Conservation (phyloP, 495 filamentous ascomycete species). For the Neurospora sp. region DNA sequence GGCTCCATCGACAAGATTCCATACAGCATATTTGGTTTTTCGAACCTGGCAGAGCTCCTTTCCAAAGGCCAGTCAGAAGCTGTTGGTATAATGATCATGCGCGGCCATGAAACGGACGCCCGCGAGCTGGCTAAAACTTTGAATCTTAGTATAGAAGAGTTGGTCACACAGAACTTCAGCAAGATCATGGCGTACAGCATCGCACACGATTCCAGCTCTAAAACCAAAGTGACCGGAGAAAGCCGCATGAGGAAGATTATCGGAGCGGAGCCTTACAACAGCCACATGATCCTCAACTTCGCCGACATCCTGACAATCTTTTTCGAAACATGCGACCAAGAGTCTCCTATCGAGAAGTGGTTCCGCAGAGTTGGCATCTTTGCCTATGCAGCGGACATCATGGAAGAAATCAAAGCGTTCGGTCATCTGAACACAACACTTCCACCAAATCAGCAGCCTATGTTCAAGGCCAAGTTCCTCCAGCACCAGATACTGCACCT, state of each 20-base stretch:
- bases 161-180: constrained; percentile 61
- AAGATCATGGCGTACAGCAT: constrained; percentile 79
- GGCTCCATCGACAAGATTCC: constrained; percentile 60
- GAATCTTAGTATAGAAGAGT: constrained; percentile 39
- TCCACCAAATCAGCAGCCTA: constrained; percentile 72
- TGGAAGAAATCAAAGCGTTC: constrained; percentile 55
- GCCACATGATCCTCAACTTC: constrained; percentile 56
- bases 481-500: constrained; percentile 63
- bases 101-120: constrained; percentile 54
- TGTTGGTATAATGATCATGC: constrained; percentile 76
- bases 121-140: constrained; percentile 47
- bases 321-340: constrained; percentile 65
- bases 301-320: constrained; percentile 64
- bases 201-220: constrained; percentile 60
- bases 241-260: constrained; percentile 56
- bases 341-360: constrained; percentile 56
- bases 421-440: constrained; percentile 50
- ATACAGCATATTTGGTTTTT: constrained; percentile 72
- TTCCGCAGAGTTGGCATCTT: constrained; percentile 55
- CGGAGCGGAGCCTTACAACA: constrained; percentile 52
- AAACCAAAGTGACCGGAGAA: constrained; percentile 53
- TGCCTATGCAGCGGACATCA: constrained; percentile 46
- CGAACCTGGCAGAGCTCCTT: constrained; percentile 56
- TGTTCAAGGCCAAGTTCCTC: constrained; percentile 68
- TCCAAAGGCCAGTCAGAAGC: constrained; percentile 67